phyloP scores from a whole-genome alignment of 108 stramenopile genomes.

The Asterionellopsis glacialis region DNA sequence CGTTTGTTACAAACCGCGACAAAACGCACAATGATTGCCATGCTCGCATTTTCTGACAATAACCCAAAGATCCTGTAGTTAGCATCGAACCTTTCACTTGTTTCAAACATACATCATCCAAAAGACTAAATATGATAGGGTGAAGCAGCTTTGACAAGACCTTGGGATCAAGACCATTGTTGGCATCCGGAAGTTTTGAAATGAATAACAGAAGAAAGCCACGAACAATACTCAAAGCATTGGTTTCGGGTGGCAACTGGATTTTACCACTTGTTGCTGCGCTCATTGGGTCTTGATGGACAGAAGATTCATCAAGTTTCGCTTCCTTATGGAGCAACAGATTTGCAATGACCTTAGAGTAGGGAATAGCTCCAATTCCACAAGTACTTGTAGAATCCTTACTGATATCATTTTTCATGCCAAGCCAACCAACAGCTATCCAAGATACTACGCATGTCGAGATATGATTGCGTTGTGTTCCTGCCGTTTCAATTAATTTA shows the following conservation, averaged over 20 bases:
- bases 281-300: slow-evolving; percentile 29
- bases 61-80: slow-evolving; percentile 65
- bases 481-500: slow-evolving; percentile 51
- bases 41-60: slow-evolving; percentile 57
- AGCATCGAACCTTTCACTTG: slow-evolving; percentile 31
- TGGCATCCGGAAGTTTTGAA: slow-evolving; percentile 47
- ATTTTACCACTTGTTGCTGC: neutral
- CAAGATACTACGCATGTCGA: slow-evolving; percentile 42
- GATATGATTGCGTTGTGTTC: slow-evolving; percentile 54
- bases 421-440: slow-evolving; percentile 66
- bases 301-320: slow-evolving; percentile 48
- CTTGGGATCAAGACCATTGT: slow-evolving; percentile 27
- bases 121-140: slow-evolving; percentile 44
- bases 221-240: slow-evolving; percentile 54
- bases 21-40: slow-evolving; percentile 85
- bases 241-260: slow-evolving; percentile 28
- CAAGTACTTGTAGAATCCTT: slow-evolving; percentile 5
- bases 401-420: slow-evolving; percentile 10
- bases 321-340: slow-evolving; percentile 78
- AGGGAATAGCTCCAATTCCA: slow-evolving; percentile 72
- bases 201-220: slow-evolving; percentile 70
- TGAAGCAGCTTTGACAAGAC: slow-evolving; percentile 61
- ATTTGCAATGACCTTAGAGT: slow-evolving; percentile 55
- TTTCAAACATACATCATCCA: slow-evolving; percentile 42
- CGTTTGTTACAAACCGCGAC: slow-evolving; percentile 57